Base-by-base conservation (phyloP, 148 eudicot species). In the Euryodendron excelsum region DNA sequence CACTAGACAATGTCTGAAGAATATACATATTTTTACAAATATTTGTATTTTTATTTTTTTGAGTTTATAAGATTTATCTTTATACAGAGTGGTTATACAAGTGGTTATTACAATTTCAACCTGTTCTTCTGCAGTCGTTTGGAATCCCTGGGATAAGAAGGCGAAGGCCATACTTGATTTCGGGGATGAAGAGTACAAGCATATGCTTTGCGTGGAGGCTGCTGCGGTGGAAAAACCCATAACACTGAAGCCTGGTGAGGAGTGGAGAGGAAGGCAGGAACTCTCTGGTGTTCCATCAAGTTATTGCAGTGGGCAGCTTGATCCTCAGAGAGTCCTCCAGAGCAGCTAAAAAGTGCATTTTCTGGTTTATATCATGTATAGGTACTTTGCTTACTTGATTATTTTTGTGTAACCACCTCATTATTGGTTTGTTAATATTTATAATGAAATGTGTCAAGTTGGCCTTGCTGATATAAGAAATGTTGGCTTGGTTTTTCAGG, bases 101-200 rank as follows among this genome's bases (percentile, higher is more conserved):
- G 48, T 36, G 10, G 0, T 5, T 17, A 73, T 23, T n/a, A n/a
- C n/a, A n/a, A n/a, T 1, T 23, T 58, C 2, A 56, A 9, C 33
- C 9, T 67, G 70, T 66, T 53, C 34, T 72, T 71, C 21, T 84
- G 63, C 81, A 94, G 98, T 92, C 67, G 97, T 94, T 50, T 94
- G 98, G 98, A 94, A 94, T 84, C 98, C 98, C 14, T 92, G 97
- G 98, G 97, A 94, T 84, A 91, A 89, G 87, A 92, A 87, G 88
- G 97, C 98, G 21, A 94, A 94, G 80, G 88, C 97, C 41, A 84
- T 94, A 85, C 85, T 85, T 75, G 98, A 94, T 87, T 88, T 94
- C 72, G 98, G 98, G 64, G 97, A 91, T 69, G 97, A 92, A 15
- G 97, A 94, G 52, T 94, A 89, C 86, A 92, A 91, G 82, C 89